phyloP scores from a whole-genome alignment of 164 flowering plant species.

The Berberis thunbergii region DNA sequence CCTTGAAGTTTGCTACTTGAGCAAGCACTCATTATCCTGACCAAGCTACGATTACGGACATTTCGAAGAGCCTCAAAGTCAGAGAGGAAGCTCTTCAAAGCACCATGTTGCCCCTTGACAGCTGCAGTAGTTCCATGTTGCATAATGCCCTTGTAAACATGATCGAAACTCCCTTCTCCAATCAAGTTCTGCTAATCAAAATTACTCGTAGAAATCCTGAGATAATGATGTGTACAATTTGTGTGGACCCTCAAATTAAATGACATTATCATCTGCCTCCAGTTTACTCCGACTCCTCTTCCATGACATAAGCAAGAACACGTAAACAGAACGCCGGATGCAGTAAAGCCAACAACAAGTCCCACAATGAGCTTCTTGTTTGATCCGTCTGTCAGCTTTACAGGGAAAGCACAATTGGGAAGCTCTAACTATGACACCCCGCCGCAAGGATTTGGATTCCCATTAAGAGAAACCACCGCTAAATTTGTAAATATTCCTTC shows the following conservation, averaged over 20 bases:
- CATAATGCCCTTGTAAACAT: constrained; percentile 15
- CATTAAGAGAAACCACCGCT: too few species aligned
- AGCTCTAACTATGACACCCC: too few species aligned
- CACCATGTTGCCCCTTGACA: constrained; percentile 13
- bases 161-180: constrained; percentile 20
- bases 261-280: not conserved
- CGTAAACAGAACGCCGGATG: too few species aligned
- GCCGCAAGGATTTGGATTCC: too few species aligned
- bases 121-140: constrained; percentile 16
- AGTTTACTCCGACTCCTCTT: too few species aligned
- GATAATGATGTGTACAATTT: constrained; percentile 9
- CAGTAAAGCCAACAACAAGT: too few species aligned
- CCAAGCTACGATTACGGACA: constrained; percentile 19
- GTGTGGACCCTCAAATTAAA: constrained; percentile 6
- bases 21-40: constrained; percentile 20
- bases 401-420: too few species aligned
- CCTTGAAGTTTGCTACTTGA: constrained; percentile 13
- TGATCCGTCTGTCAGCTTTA: too few species aligned
- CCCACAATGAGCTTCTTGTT: too few species aligned
- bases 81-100: constrained; percentile 14
- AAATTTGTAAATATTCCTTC: too few species aligned
- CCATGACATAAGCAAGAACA: too few species aligned
- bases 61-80: constrained; percentile 21
- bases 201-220: constrained; percentile 13
- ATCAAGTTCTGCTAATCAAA: constrained; percentile 13